Evolutionary conservation across 164 flowering plant species (phyloP), one percentile per base, ranked within the genome.

Genomic region (Berberis vulgaris): DNA sequence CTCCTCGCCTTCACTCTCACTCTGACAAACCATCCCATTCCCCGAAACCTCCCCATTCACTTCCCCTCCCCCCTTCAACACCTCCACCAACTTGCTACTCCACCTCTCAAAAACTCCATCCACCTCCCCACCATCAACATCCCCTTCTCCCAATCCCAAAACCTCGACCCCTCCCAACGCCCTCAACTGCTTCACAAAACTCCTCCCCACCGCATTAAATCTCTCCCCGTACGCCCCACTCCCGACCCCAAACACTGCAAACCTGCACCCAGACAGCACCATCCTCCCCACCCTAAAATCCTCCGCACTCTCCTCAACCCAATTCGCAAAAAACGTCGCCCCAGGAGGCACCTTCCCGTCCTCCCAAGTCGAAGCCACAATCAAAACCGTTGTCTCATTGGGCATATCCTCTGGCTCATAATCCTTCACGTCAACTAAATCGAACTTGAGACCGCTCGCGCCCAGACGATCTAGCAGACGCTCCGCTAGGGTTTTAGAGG

Each of bases 341-440:
- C 69, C 69, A 1, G 61, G 64, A 12, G 99, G 96, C 1, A 96
- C 77, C 7, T 76, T 82, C 4, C 96, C 97, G 45, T 84, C 82
- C 43, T 91, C 99, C 97, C 99, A 94, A 10, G 96, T 87, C n/a
- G 96, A 91, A 2, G 89, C 91, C 3, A 94, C 73, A 57, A 89
- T 65, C 55, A 91, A 44, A 57, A 94, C 79, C 2, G 86, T 66
- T 43, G 77, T 73, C 63, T 94, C 99, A 38, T 81, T 91, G n/a
- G 73, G 65, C 8, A 94, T 78, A 62, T 94, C 97, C 68, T 94
- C 99, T 6, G 97, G 97, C 74, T 94, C 99, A 71, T 91, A 94
- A 62, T 76, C 75, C 10, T 74, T 69, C n/a, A 84, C 77, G 55
- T 94, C 85, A 41, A 89, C 73, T 10, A 94, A 77, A 52, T 91